These are phyloP conservation scores for Colletotrichum agaves DNA, from an alignment of 2,329 filamentous ascomycete species.

Conservation along the genomic window DNA sequence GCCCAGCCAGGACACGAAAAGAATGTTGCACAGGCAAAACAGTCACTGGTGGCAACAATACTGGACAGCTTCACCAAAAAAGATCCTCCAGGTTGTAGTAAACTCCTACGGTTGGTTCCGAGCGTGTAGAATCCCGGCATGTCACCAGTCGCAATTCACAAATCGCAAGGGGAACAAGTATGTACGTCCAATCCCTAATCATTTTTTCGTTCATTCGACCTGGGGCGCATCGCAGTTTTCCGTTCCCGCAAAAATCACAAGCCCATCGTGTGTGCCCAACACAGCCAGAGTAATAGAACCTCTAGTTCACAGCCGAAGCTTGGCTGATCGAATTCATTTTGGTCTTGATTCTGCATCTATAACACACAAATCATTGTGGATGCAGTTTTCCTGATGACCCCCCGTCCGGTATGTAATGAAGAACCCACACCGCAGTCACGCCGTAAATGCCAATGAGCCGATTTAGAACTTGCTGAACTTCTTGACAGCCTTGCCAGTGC, in stretches of 20 bases:
- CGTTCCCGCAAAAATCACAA: conserved; percentile 38
- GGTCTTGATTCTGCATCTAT: conserved; percentile 52
- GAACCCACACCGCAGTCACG: conserved; percentile 59
- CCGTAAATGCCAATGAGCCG: conserved; percentile 64
- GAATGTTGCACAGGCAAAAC: too few relatives aligned
- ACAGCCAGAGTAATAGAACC: conserved; percentile 32
- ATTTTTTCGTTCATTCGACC: conserved; percentile 37
- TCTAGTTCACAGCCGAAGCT: conserved; percentile 50
- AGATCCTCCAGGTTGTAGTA: too few relatives aligned
- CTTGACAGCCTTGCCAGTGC: conserved; percentile 98
- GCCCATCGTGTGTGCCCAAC: conserved; percentile 34
- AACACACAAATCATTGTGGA: conserved; percentile 51
- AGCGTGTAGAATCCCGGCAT: too few relatives aligned
- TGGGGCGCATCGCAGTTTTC: conserved; percentile 37
- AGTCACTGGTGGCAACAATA: too few relatives aligned
- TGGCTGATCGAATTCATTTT: conserved; percentile 41
- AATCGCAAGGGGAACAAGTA: background rate
- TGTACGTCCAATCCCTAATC: conserved; percentile 28
- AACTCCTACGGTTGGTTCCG: too few relatives aligned
- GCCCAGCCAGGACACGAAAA: background rate
- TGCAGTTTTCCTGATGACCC: conserved; percentile 41
- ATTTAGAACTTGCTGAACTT: conserved; percentile 98
- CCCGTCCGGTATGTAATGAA: conserved; percentile 45
- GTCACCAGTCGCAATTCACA: background rate
- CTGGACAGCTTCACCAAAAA: too few relatives aligned